A percentile compares a stretch with the other conserved stretches of the same genome.
Evolutionary conservation across 805 yeast genomes (phyloP).

Genomic region (Cyberlindnera suaveolens): DNA sequence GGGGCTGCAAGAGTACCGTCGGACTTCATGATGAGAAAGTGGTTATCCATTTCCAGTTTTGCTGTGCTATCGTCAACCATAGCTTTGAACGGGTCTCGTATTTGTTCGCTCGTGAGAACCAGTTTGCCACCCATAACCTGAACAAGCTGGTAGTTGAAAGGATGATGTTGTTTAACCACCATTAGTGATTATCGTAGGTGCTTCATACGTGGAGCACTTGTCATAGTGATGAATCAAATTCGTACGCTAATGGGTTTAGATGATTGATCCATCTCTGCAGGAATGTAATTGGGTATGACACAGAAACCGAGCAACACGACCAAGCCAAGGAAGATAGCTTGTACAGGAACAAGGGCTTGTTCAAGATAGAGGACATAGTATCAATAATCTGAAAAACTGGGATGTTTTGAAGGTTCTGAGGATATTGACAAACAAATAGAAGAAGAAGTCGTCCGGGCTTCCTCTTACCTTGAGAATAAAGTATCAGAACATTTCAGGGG

Average conservation of each 20-base stretch:
- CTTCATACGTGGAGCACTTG: no score
- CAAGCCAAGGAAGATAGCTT: constrained; percentile 41
- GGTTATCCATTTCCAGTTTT: not conserved
- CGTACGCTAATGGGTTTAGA: no score
- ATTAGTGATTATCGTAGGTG: no score
- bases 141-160: no score
- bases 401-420: constrained; percentile 47
- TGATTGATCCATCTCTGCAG: constrained; percentile 56
- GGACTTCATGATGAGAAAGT: no score
- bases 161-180: no score
- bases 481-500: constrained; percentile 42
- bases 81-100: not conserved
- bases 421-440: constrained; percentile 38
- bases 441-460: constrained; percentile 49
- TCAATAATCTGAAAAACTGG: constrained; percentile 52
- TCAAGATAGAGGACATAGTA: constrained; percentile 39
- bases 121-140: no score
- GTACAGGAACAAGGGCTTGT: constrained; percentile 55
- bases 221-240: no score
- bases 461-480: constrained; percentile 50
- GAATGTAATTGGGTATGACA: constrained; percentile 48
- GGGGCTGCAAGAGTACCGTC: not conserved
- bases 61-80: not conserved
- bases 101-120: no score
- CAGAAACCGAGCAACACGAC: constrained; percentile 52